These are phyloP conservation scores for Microthlaspi erraticum DNA, from an alignment of 345 rosid species.

Conservation along the genomic window DNA sequence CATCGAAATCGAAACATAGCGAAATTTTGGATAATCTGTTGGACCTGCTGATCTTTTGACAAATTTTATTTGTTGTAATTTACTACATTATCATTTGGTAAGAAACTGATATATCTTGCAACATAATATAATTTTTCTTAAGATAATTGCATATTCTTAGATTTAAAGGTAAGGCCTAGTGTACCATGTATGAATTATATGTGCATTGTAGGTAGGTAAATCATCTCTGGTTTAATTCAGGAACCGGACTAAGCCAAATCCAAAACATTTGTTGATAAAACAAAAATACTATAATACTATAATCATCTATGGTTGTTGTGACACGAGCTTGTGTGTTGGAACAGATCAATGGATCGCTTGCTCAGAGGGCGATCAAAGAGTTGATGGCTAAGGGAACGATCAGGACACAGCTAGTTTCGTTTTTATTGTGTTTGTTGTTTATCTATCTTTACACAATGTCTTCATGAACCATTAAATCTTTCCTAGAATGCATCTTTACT, in stretches of 20 bases:
- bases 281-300: too few species aligned
- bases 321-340: not conserved
- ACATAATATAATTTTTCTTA: too few species aligned
- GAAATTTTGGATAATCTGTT: not conserved
- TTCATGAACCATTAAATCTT: not conserved
- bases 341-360: constrained; percentile 78
- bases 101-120: too few species aligned
- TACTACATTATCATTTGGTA: too few species aligned
- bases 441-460: not conserved
- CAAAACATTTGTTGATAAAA: too few species aligned
- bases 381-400: constrained; percentile 79
- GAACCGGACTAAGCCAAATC: too few species aligned
- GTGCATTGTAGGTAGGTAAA: too few species aligned
- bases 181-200: too few species aligned
- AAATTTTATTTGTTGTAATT: too few species aligned
- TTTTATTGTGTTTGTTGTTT: not conserved
- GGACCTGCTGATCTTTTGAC: not conserved
- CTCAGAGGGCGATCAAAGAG: constrained; percentile 73
- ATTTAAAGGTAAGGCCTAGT: too few species aligned
- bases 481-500: not conserved
- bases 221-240: too few species aligned
- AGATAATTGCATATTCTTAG: too few species aligned
- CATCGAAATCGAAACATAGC: constrained; percentile 9
- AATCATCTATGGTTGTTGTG: constrained; percentile 7
- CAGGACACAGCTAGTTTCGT: constrained; percentile 61